Percentiles rank a stretch among this genome's conserved stretches.
phyloP scores from a whole-genome alignment of 345 rosid genomes.

The Erodium maritimum region DNA sequence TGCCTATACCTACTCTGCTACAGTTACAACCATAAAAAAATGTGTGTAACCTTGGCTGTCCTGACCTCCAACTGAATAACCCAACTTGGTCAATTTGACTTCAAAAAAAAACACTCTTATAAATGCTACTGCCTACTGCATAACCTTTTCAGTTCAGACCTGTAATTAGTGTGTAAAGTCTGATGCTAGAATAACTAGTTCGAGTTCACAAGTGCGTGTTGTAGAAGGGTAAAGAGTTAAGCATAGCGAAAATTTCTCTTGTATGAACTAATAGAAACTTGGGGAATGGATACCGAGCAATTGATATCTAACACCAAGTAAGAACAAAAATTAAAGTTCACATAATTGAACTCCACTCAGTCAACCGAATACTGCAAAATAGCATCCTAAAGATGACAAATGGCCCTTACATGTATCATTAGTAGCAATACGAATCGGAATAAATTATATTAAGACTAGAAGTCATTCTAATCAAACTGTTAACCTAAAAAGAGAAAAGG shows the following conservation, averaged over 20 bases:
- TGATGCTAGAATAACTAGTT: background rate
- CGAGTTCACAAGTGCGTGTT: background rate
- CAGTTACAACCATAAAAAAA: too few species aligned
- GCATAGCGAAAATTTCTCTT: background rate
- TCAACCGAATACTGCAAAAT: background rate
- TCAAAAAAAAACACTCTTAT: too few species aligned
- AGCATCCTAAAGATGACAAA: background rate
- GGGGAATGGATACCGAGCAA: background rate
- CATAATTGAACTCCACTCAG: background rate
- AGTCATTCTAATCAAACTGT: too few species aligned
- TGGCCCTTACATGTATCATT: background rate
- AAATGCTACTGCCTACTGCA: too few species aligned
- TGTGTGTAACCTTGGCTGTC: too few species aligned
- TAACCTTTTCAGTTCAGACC: too few species aligned
- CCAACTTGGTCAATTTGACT: too few species aligned
- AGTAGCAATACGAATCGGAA: background rate
- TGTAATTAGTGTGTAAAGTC: too few species aligned
- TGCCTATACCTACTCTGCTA: too few species aligned
- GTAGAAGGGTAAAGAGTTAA: background rate
- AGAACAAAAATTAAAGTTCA: background rate
- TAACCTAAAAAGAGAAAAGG: too few species aligned
- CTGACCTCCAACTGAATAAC: too few species aligned
- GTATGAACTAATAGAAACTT: background rate
- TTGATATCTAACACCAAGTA: background rate
- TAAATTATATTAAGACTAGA: too few species aligned